phyloP scores from a whole-genome alignment of 1,139 yeast genomes.

The Taiozyma sp. region DNA sequence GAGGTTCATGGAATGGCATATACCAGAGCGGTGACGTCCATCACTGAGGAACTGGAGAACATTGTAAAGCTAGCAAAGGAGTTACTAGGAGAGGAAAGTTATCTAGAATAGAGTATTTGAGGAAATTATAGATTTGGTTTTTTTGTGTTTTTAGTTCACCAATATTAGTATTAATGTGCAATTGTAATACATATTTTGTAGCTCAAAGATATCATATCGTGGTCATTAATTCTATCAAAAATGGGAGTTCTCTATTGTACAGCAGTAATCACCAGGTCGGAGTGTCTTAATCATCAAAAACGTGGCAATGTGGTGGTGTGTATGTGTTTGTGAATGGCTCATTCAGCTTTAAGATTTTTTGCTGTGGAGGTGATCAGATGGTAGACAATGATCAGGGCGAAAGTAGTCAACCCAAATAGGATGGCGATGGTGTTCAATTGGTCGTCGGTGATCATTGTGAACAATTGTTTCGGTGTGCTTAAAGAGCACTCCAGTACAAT shows the following conservation, averaged over 20 bases:
- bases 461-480: neutral
- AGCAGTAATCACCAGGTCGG: neutral
- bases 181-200: neutral
- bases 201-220: neutral
- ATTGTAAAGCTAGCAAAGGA: conserved; percentile 34
- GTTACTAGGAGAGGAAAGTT: conserved; percentile 38
- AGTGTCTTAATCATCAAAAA: neutral
- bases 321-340: neutral
- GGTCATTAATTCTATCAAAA: neutral
- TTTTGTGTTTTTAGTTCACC: neutral
- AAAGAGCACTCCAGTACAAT: neutral
- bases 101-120: neutral
- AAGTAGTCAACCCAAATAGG: conserved; percentile 68
- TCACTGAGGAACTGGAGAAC: conserved; percentile 37
- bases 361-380: conserved; percentile 41
- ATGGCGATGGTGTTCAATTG: conserved; percentile 73
- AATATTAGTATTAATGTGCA: neutral
- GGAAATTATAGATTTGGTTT: neutral
- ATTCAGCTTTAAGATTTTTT: conserved; percentile 12
- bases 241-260: neutral
- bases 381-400: conserved; percentile 65
- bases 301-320: neutral
- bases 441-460: conserved; percentile 68
- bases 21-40: conserved; percentile 41
- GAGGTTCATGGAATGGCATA: conserved; percentile 45